Percentiles rank a stretch among this genome's conserved stretches.
Evolutionary conservation across 2,329 filamentous ascomycete species (phyloP).

Genomic region (Calonectria montana): DNA sequence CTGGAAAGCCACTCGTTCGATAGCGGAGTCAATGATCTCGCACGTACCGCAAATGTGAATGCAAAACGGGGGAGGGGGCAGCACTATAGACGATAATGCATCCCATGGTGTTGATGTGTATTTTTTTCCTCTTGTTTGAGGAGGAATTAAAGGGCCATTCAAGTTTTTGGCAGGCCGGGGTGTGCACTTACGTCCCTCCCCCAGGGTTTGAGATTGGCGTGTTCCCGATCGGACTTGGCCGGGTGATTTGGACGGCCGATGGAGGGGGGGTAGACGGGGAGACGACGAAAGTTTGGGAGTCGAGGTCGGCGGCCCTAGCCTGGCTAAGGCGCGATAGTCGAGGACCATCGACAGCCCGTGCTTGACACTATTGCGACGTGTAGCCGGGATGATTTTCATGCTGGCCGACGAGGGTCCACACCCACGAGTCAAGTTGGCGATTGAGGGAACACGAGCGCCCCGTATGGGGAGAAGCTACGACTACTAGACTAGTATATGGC

Average conservation of each 20-base stretch:
- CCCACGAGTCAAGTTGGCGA: neutral
- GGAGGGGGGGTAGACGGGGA: neutral
- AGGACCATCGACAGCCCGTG: conserved; percentile 7
- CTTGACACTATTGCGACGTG: neutral
- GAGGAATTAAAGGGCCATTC: neutral
- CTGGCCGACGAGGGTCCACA: neutral
- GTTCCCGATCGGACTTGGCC: conserved; percentile 20
- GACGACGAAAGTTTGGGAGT: neutral
- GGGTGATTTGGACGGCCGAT: neutral
- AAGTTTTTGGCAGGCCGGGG: conserved; percentile 12
- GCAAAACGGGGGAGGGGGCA: neutral
- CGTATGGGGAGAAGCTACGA: too few species aligned
- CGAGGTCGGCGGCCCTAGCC: neutral
- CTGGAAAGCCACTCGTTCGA: conserved; percentile 25
- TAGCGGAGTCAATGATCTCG: conserved; percentile 24
- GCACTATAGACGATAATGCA: conserved; percentile 23
- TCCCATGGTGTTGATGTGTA: neutral
- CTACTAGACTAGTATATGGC: too few species aligned
- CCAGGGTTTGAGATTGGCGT: conserved; percentile 12
- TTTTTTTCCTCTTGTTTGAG: neutral
- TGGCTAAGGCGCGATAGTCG: neutral
- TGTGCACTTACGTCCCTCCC: neutral
- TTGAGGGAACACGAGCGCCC: neutral
- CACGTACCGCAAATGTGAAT: conserved; percentile 10
- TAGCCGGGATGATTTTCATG: neutral